These are phyloP conservation scores for Kazachstania africana DNA, from an alignment of 805 yeast species.

Conservation along the genomic window DNA sequence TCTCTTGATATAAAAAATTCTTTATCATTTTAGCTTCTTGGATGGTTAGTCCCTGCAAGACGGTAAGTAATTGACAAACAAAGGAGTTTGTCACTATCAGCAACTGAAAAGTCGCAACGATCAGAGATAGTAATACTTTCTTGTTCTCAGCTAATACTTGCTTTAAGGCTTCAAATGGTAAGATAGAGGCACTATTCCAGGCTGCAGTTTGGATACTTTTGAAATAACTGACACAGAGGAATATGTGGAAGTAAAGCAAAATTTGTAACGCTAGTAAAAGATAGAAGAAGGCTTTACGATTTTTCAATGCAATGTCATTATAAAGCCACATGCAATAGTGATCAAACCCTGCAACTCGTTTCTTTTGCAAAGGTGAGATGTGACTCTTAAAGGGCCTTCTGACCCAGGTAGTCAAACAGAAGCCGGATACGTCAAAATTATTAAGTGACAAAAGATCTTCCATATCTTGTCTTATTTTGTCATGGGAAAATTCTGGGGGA, in stretches of 20 bases:
- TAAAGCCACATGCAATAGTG: slow-evolving; percentile 94
- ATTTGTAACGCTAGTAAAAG: slow-evolving; percentile 28
- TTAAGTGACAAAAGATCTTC: slow-evolving; percentile 45
- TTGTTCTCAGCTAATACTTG: too few relatives aligned
- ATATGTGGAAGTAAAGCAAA: background rate
- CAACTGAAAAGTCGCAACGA: too few relatives aligned
- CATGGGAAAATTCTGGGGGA: slow-evolving; percentile 42
- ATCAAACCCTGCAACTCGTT: slow-evolving; percentile 71
- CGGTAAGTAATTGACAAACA: too few relatives aligned
- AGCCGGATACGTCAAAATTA: slow-evolving; percentile 61
- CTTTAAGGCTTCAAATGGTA: too few relatives aligned
- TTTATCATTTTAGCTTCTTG: too few relatives aligned
- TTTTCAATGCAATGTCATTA: slow-evolving; percentile 78
- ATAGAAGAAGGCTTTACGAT: slow-evolving; percentile 64
- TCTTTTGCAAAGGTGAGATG: slow-evolving; percentile 46
- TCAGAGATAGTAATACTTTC: too few relatives aligned
- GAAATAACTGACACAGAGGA: too few relatives aligned
- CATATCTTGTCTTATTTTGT: slow-evolving; percentile 35
- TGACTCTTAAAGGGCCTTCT: slow-evolving; percentile 73
- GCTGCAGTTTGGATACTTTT: too few relatives aligned
- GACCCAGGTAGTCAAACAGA: slow-evolving; percentile 63
- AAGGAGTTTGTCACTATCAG: too few relatives aligned
- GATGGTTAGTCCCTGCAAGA: too few relatives aligned
- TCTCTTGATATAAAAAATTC: too few relatives aligned
- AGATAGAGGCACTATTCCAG: too few relatives aligned